A percentile compares a stretch with the other conserved stretches of the same genome.
phyloP scores from a whole-genome alignment of 495 filamentous ascomycete species.

The Choiromyces venosus region DNA sequence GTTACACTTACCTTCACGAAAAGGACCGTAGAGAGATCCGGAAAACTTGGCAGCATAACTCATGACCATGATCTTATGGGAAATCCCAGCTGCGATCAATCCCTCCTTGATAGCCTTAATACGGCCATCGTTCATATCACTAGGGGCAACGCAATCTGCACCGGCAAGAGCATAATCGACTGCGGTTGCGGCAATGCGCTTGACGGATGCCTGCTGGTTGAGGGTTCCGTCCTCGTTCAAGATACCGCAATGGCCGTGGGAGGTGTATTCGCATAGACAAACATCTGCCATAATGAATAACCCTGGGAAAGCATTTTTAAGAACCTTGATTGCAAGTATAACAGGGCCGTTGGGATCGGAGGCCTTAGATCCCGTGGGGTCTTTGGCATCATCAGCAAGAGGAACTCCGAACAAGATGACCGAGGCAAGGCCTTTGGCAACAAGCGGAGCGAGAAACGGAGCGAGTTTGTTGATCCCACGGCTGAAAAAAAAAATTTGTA shows the following conservation, averaged over 20 bases:
- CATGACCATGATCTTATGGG: conserved; percentile 86
- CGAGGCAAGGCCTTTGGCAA: conserved; percentile 79
- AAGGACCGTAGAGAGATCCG: conserved; percentile 92
- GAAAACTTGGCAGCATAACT: conserved; percentile 97
- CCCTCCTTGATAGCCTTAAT: conserved; percentile 95
- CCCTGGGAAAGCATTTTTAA: conserved; percentile 75
- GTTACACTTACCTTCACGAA: conserved; percentile 59
- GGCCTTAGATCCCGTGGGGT: conserved; percentile 85
- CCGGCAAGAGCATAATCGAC: conserved; percentile 88
- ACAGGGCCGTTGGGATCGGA: conserved; percentile 92
- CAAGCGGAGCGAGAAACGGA: conserved; percentile 75
- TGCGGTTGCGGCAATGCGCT: conserved; percentile 88
- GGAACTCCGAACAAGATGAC: conserved; percentile 97
- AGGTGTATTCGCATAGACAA: conserved; percentile 97
- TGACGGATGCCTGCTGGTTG: conserved; percentile 86
- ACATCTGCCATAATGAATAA: conserved; percentile 89
- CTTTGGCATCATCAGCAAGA: conserved; percentile 69
- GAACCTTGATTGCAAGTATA: conserved; percentile 71
- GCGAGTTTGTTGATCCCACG: conserved; percentile 80
- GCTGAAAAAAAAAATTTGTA: conserved; percentile 44
- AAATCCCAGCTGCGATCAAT: conserved; percentile 82
- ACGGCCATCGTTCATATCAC: conserved; percentile 97
- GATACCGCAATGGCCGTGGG: conserved; percentile 97
- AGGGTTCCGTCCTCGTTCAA: conserved; percentile 83
- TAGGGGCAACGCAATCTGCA: conserved; percentile 92